Evolutionary conservation across 768 basidiomycete genomes (phyloP).

Genomic region (Xerocomellus intermedius): DNA sequence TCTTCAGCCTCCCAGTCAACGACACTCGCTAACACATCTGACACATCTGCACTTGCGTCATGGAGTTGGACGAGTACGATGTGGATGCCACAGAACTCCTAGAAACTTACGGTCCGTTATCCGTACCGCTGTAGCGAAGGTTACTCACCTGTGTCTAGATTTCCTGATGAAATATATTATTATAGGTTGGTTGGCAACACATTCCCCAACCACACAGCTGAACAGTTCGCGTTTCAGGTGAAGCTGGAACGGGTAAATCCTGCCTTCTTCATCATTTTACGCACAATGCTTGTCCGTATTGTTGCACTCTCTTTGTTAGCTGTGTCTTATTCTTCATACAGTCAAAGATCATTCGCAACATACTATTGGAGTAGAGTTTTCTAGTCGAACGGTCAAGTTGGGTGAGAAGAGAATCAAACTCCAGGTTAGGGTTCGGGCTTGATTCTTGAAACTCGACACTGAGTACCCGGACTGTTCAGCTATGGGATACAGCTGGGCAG

Average conservation of each 20-base stretch:
- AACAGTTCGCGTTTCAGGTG: slow-evolving; percentile 51
- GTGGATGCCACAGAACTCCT: slow-evolving; percentile 87
- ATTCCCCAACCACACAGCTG: slow-evolving; percentile 4
- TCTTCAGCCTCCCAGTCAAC: background rate
- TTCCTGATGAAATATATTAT: slow-evolving; percentile 99
- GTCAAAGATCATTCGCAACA: slow-evolving; percentile 97
- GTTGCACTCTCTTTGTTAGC: background rate
- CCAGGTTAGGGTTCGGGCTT: slow-evolving; percentile 58
- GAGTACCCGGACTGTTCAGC: slow-evolving; percentile 41
- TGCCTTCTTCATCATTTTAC: slow-evolving; percentile 96
- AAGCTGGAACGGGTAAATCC: slow-evolving; percentile 96
- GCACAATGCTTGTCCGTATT: slow-evolving; percentile 85
- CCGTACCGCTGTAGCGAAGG: background rate
- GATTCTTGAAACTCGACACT: slow-evolving; percentile 2
- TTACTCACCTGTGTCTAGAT: slow-evolving; percentile 51
- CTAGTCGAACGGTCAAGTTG: slow-evolving; percentile 87
- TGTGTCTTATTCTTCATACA: slow-evolving; percentile 33
- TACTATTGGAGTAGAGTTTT: slow-evolving; percentile 98
- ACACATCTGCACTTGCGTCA: slow-evolving; percentile 30
- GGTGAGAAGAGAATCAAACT: slow-evolving; percentile 95
- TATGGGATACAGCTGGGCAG: slow-evolving; percentile 98
- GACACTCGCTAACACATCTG: background rate
- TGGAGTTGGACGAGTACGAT: slow-evolving; percentile 66
- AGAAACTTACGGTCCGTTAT: slow-evolving; percentile 82
- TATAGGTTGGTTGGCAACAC: slow-evolving; percentile 59